Evolutionary conservation across 208 protist genomes (phyloP), one percentile per base, ranked within the genome.

Genomic region (Leishmania aethiopica): DNA sequence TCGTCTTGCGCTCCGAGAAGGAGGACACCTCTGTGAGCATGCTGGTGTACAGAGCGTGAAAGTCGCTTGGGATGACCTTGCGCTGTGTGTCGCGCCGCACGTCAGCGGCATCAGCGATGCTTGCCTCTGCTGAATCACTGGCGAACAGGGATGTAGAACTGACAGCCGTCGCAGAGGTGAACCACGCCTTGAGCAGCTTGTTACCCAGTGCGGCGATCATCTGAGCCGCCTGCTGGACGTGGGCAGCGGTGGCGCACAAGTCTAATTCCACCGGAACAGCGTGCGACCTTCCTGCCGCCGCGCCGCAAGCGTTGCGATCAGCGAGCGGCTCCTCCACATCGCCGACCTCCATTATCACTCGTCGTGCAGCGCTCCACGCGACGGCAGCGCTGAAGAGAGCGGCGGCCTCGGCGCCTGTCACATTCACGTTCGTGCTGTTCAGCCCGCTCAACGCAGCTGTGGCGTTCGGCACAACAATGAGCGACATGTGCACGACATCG

Each of bases 1-100:
- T 84, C 3, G 89, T 88, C 67, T 90, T 87, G 11, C 86, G 87
- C 35, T 90, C 88, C 15, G 93, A 93, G 75, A 91, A 89, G 25
- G 89, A 88, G 64, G 83, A 85, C 49, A 96, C 84, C 74, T 96
- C 93, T 3, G 83, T 84, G 28, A 96, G 83, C 91, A 96, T 95
- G 69, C 83, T 84, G 51, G 86, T 83, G 81, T 95, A 96, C 60
- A 96, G 80, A 7, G 82, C 86, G 69, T 93, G 89, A 84, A 93
- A 95, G 71, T 96, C 91, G 5, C 81, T 91, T 2, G 93, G 90
- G 42, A 93, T 83, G 78, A 88, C 90, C 79, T 96, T 96, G 32
- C 86, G 85, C 64, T 86, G 78, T 8, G 84, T 84, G 64, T 96
- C 91, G 0, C 82, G 82, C 10, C 93, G 91, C 32, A 94, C 82